Evolutionary conservation across 495 filamentous ascomycete genomes (phyloP), one percentile per base, ranked within the genome.

Genomic region (Penicillium ucsense): DNA sequence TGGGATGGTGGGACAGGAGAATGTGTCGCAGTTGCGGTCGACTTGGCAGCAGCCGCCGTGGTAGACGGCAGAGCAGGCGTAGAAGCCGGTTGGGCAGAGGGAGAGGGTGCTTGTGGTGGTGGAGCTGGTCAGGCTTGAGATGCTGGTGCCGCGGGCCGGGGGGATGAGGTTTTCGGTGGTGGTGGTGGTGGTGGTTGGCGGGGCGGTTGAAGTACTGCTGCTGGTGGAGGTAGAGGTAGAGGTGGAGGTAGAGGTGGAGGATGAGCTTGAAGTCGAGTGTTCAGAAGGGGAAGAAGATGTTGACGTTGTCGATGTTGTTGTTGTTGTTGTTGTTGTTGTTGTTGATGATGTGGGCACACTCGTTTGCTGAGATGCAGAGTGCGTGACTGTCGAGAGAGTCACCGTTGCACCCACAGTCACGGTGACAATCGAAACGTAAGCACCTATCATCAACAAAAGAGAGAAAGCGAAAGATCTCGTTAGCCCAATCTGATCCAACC

Each of bases 11-110:
- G 86, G 84, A 74, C 89, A 81, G 59, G 81, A 60, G 49, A 89
- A 75, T 58, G 80, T 65, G 60, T 82, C 81, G 64, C 91, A 96
- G 64, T 94, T 73, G 31, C 89, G 78, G 2, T 88, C 89, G 5
- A 86, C 86, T 28, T 82, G 84, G 64, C 87, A 92, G 65, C 87
- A 92, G 4, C 86, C 86, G 39, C 81, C 81, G 3, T 79, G 74
- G 47, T 85, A 80, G 43, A 77, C 73, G 1, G 78, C 77, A 40
- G 73, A 76, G 59, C 85, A 83, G 43, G 80, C 76, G 65, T 92
- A 92, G 70, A 86, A 87, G 2, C 86, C 82, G 1, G 80, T 78
- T 9, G 89, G 85, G 53, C 83, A 86, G 46, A 54, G 35, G 11
- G 47, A 42, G 3, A 50, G 20, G 20, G 20, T 41, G 9, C 43